Conservation (phyloP, 306 rosid genomes). For the Argentina anserina region DNA sequence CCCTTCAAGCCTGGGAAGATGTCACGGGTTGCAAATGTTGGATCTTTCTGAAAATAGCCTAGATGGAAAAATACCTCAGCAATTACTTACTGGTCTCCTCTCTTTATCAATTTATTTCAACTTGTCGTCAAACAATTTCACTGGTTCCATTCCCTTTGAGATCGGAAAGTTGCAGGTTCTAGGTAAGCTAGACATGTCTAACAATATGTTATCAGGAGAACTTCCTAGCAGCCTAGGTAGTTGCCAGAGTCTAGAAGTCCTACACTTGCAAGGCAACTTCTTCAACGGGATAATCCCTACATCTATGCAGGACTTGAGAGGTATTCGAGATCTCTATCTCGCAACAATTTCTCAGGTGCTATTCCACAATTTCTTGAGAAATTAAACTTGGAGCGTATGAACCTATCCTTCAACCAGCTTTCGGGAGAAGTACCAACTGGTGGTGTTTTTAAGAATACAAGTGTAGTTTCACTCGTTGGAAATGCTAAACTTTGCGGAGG, state of each 20-base stretch:
- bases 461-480: background rate
- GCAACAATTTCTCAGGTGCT: background rate
- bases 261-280: background rate
- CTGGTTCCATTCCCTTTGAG: background rate
- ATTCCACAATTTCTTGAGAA: background rate
- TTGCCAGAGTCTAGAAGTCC: background rate
- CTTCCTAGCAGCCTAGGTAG: background rate
- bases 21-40: background rate
- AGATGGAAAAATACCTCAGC: background rate
- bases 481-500: background rate
- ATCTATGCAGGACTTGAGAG: background rate
- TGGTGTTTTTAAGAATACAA: background rate
- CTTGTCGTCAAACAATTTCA: background rate
- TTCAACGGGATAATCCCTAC: background rate
- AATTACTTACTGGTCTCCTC: background rate
- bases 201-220: background rate
- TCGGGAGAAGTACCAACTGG: background rate
- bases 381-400: background rate
- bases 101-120: background rate
- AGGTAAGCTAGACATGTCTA: background rate
- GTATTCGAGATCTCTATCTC: background rate
- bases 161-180: background rate
- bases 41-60: background rate
- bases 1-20: background rate
- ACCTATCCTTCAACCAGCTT: background rate